Conservation (phyloP, 1,284 basidiomycete genomes). For the Ustilago sp. region DNA sequence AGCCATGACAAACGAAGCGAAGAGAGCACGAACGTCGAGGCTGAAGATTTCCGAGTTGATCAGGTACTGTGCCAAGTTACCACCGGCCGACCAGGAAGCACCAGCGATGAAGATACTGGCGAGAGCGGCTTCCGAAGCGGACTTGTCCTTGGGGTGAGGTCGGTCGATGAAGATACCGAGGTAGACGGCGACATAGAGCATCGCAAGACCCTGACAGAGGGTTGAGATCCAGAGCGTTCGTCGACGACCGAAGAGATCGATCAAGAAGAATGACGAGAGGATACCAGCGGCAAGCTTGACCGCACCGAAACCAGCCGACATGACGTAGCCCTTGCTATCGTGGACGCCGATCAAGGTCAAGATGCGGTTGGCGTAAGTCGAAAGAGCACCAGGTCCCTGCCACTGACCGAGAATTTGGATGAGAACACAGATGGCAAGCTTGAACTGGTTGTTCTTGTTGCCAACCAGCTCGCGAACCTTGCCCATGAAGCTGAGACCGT, state of each 20-base stretch:
- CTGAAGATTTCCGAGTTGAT: slow-evolving; percentile 52
- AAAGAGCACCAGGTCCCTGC: slow-evolving; percentile 48
- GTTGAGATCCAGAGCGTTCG: slow-evolving; percentile 45
- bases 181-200: slow-evolving; percentile 50
- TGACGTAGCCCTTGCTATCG: slow-evolving; percentile 46
- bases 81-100: slow-evolving; percentile 46
- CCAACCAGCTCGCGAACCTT: slow-evolving; percentile 35
- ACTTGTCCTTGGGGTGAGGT: slow-evolving; percentile 28
- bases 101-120: slow-evolving; percentile 49
- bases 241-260: slow-evolving; percentile 50
- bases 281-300: slow-evolving; percentile 50
- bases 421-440: slow-evolving; percentile 37
- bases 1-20: slow-evolving; percentile 47
- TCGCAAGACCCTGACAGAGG: slow-evolving; percentile 42
- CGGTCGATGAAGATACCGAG: slow-evolving; percentile 46
- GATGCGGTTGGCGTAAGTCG: slow-evolving; percentile 53
- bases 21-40: slow-evolving; percentile 46
- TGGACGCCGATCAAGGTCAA: slow-evolving; percentile 38
- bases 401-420: slow-evolving; percentile 52
- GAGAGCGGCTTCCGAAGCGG: slow-evolving; percentile 39
- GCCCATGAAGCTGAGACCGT: slow-evolving; percentile 33
- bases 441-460: slow-evolving; percentile 53
- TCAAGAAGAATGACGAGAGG: slow-evolving; percentile 49
- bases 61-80: slow-evolving; percentile 52
- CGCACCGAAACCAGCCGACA: slow-evolving; percentile 48